Evolutionary conservation across 192 early-diverging fungal genomes (phyloP), one percentile per base, ranked within the genome.

Genomic region (Geranomyces michiganensis): DNA sequence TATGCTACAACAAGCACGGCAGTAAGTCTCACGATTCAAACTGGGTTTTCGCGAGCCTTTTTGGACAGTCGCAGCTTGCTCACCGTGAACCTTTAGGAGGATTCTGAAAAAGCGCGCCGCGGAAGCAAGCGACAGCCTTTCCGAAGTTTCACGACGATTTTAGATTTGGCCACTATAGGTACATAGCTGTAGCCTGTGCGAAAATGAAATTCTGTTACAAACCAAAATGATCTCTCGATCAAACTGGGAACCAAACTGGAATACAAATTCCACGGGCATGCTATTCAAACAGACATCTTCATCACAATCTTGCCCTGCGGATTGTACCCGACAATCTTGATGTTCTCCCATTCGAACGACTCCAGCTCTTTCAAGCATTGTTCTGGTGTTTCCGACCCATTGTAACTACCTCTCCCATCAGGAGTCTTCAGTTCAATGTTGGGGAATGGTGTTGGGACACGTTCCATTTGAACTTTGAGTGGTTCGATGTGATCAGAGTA

Each of bases 401-500:
- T 80, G 1, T 84, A 84, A 3, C 31, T 48, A 21, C 30, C 63
- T 73, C 92, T 88, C 44, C 72, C 76, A 13, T 75, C 69, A 0
- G 88, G 81, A 17, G 79, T 67, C 17, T 86, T 79, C 55, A 96
- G 86, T 14, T 65, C 49, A 29, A 99, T 74, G 41, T 79, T 90
- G 7, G 97, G 97, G 81, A 99, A 98, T 5, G 83, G 70, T 33
- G 87, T 75, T 6, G 96, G 96, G 63, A 80, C 83, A 24, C 96
- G 82, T 72, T 82, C 72, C 0, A 96, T 8, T 79, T 99, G 97
- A 29, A 79, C 71, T 56, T 88, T 86, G 3, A 99, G 81, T 1
- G 94, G 92, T 17, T 96, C 91, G 0, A 94, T 77, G 68, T 99
- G 97, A 79, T 99, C 91, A 53, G 81, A 65, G 77, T 99, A 99